Conservation (phyloP, 257 asterid species). For the Solanum ossicruentum region DNA sequence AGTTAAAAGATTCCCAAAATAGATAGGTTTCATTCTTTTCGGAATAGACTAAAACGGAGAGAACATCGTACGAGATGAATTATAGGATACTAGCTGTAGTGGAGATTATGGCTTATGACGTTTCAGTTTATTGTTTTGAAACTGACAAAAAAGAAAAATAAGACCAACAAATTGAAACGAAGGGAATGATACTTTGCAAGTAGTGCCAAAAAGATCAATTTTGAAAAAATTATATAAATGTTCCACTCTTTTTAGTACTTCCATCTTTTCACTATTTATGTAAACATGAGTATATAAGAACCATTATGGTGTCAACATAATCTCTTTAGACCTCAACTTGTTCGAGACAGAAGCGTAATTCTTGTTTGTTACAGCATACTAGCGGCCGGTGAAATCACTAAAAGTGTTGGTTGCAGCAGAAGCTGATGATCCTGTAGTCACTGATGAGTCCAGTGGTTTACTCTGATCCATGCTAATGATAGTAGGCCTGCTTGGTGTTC, state of each 20-base stretch:
- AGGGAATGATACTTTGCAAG: not conserved
- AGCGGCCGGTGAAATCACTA: slow-evolving; percentile 55
- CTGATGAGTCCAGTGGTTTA: slow-evolving; percentile 3
- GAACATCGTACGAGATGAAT: too few species aligned
- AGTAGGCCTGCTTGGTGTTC: slow-evolving; percentile 20
- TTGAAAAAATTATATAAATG: not conserved
- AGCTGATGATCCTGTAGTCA: slow-evolving; percentile 7
- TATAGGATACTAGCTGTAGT: too few species aligned
- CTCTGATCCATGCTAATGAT: slow-evolving; percentile 17
- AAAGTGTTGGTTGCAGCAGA: slow-evolving; percentile 54
- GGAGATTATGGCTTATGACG: too few species aligned
- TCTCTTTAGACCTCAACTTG: not conserved
- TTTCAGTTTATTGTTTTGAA: too few species aligned
- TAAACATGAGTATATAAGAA: not conserved
- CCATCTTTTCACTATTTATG: not conserved
- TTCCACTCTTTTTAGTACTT: not conserved
- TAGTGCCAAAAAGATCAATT: not conserved
- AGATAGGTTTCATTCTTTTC: too few species aligned
- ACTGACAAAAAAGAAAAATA: not conserved
- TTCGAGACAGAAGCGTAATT: not conserved
- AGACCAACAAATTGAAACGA: not conserved
- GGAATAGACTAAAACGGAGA: too few species aligned
- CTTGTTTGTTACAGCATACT: not conserved
- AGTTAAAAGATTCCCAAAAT: too few species aligned
- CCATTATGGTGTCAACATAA: not conserved